Evolutionary conservation across 2,329 filamentous ascomycete genomes (phyloP).

Genomic region (Nemania abortiva): DNA sequence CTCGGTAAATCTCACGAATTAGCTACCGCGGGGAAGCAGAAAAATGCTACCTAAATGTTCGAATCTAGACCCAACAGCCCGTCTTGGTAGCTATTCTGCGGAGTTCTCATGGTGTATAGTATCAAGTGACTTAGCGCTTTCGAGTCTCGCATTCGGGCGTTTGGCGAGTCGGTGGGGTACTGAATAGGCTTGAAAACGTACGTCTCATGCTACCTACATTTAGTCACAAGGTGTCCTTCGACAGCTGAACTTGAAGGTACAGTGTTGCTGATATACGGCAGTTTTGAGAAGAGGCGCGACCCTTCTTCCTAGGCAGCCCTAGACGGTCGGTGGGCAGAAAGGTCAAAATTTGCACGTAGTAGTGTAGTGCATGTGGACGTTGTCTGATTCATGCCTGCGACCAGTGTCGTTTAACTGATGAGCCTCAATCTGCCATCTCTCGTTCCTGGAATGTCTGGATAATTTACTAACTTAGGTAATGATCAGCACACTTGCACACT

Average conservation of each 20-base stretch:
- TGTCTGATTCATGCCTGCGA: neutral
- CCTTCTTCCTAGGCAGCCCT: neutral
- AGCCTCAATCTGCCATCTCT: conserved; percentile 20
- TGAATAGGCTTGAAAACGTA: neutral
- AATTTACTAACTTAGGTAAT: conserved; percentile 19
- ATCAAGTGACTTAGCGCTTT: neutral
- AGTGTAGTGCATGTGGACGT: neutral
- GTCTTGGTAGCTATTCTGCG: neutral
- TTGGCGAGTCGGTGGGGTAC: neutral
- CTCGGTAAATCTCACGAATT: conserved; percentile 13
- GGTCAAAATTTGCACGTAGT: neutral
- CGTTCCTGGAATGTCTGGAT: neutral
- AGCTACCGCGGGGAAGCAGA: conserved; percentile 5
- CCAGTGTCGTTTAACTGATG: conserved; percentile 1
- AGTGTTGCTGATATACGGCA: neutral
- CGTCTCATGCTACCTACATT: too few relatives aligned
- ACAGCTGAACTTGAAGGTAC: neutral
- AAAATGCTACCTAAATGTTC: conserved; percentile 2
- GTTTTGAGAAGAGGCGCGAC: neutral
- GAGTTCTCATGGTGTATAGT: neutral
- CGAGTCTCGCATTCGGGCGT: neutral
- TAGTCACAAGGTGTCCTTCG: neutral
- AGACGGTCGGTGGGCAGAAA: neutral
- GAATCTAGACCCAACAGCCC: conserved; percentile 19
- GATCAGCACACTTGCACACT: conserved; percentile 18